Evolutionary conservation across 768 basidiomycete genomes (phyloP), one percentile per base, ranked within the genome.

Genomic region (Naganishia antarctica): DNA sequence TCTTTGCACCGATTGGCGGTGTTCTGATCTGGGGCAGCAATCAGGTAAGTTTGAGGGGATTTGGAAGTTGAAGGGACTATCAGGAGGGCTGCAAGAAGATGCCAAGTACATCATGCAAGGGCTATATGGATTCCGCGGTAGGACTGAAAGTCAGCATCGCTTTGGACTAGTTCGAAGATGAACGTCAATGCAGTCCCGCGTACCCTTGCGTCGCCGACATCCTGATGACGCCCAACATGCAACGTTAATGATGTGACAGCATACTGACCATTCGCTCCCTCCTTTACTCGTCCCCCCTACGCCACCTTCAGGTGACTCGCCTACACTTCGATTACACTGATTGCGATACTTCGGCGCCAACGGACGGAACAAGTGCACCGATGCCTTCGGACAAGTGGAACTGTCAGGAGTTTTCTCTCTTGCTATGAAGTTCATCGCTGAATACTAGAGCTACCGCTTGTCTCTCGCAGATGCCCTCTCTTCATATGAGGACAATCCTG

Each of bases 1-100:
- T 98, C 68, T 99, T 99, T 76, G 94, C 90, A 0, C 93, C 92
- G 61, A 93, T 99, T 70, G 96, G 96, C 25, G 96, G 87, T 63
- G 82, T 98, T 51, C 85, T 98, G 57, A 85, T 97, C 65, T 97
- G 93, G 91, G 96, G 92, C 61, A 85, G 83, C 69, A 82, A 84
- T 62, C 79, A 83, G 78, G 85, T 85, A 69, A 61, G 82, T 57
- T 15, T 37, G 37, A 25, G 9, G 34, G 9, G 18, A 46, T 44
- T 15, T 43, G 28, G 15, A 3, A 25, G 34, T 21, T 2, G 37
- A 16, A 4, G 26, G 16, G n/a, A 16, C 11, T 32, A 28, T 18
- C n/a, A n/a, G n/a, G n/a, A n/a, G n/a, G n/a, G n/a, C n/a, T n/a
- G n/a, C n/a, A n/a, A n/a, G n/a, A n/a, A n/a, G n/a, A n/a, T n/a